These are phyloP conservation scores for Teratosphaeria gauchensis DNA, from an alignment of 2,329 filamentous ascomycete genomes.

Conservation along the genomic window DNA sequence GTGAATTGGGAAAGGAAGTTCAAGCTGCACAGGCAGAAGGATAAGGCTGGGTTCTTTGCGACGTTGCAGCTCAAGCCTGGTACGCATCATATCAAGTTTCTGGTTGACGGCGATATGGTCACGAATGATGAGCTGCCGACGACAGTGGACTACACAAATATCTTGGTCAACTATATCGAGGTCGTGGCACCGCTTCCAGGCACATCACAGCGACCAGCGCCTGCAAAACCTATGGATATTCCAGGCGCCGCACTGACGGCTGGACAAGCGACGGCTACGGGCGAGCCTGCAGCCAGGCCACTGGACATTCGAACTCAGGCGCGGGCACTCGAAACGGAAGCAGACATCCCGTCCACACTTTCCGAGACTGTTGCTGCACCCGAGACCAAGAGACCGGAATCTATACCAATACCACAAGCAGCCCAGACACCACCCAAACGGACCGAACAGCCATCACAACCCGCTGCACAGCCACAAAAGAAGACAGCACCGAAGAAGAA, in stretches of 20 bases:
- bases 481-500: constrained; percentile 14
- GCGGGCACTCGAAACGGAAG: constrained; percentile 15
- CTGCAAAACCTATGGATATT: constrained; percentile 22
- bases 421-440: constrained; percentile 1
- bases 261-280: constrained; percentile 13
- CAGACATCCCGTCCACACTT: constrained; percentile 9
- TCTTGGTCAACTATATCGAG: constrained; percentile 96
- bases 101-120: constrained; percentile 89
- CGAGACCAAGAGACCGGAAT: constrained; percentile 5
- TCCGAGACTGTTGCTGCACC: constrained; percentile 8
- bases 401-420: constrained; percentile 4
- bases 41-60: constrained; percentile 52
- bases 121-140: constrained; percentile 81
- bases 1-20: constrained; percentile 97
- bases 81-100: constrained; percentile 92
- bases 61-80: constrained; percentile 78
- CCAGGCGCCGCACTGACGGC: constrained; percentile 18
- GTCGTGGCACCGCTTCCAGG: constrained; percentile 38
- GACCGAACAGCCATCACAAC: neutral
- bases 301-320: constrained; percentile 47
- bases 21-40: constrained; percentile 60
- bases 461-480: constrained; percentile 6
- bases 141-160: constrained; percentile 95
- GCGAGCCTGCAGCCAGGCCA: constrained; percentile 39
- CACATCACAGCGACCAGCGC: constrained; percentile 13